These are phyloP conservation scores for Rugosomyces carneus DNA, from an alignment of 1,284 basidiomycete genomes.

Conservation along the genomic window DNA sequence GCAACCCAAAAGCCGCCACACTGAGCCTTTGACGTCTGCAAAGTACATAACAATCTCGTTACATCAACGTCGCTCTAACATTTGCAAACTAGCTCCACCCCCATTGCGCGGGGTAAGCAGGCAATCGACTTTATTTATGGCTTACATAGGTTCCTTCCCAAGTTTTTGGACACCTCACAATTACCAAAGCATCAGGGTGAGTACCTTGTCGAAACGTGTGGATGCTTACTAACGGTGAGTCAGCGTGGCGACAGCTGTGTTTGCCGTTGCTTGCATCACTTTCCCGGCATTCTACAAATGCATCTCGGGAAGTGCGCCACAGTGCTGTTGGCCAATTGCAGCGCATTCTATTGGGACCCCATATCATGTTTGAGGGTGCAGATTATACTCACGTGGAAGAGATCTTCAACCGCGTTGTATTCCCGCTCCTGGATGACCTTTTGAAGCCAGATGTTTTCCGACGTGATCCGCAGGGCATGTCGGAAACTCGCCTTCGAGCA, in stretches of 20 bases:
- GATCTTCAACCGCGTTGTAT: constrained; percentile 86
- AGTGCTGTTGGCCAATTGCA: constrained; percentile 82
- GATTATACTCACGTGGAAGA: constrained; percentile 67
- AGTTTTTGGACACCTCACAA: constrained; percentile 45
- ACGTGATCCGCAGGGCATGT: constrained; percentile 81
- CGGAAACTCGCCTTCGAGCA: constrained; percentile 84
- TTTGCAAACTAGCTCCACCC: constrained; percentile 50
- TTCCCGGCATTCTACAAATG: constrained; percentile 81
- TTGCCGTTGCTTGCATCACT: constrained; percentile 78
- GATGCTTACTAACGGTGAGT: constrained; percentile 8
- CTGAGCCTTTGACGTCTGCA: constrained; percentile 43
- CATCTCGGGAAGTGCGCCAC: constrained; percentile 81
- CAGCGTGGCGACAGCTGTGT: constrained; percentile 81
- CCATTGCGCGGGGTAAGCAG: constrained; percentile 73
- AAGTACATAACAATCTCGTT: constrained; percentile 35
- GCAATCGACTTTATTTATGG: constrained; percentile 79
- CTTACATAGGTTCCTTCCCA: constrained; percentile 58
- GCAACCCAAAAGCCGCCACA: constrained; percentile 46
- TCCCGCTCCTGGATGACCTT: constrained; percentile 90
- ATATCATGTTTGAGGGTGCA: constrained; percentile 53
- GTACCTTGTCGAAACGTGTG: not conserved
- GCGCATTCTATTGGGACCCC: constrained; percentile 79
- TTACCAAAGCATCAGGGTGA: constrained; percentile 46
- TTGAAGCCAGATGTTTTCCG: constrained; percentile 79
- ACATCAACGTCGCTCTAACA: constrained; percentile 1